Evolutionary conservation across 2,329 filamentous ascomycete genomes (phyloP).

Genomic region (Teratosphaeriaceae sp.): DNA sequence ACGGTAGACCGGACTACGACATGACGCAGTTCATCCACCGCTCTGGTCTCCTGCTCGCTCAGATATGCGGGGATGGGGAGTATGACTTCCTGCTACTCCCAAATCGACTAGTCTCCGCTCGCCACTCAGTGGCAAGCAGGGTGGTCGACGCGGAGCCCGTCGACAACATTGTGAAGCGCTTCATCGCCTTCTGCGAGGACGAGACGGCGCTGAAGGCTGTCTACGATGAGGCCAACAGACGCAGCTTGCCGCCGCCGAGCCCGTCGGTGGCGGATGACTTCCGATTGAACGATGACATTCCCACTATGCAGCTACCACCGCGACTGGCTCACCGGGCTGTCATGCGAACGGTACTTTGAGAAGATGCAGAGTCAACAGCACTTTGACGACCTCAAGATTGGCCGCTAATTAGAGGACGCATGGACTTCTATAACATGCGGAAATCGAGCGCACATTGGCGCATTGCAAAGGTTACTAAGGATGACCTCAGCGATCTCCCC

Average conservation of each 20-base stretch:
- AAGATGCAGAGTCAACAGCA: too few species aligned
- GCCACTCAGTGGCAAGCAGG: conserved; percentile 4
- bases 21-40: conserved; percentile 94
- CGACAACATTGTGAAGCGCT: conserved; percentile 38
- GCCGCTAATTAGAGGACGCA: background rate
- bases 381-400: background rate
- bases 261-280: conserved; percentile 24
- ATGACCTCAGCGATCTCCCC: too few species aligned
- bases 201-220: conserved; percentile 34
- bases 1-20: conserved; percentile 80
- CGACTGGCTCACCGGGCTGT: conserved; percentile 16
- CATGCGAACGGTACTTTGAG: background rate
- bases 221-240: conserved; percentile 34
- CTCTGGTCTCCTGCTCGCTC: conserved; percentile 70
- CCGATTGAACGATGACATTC: conserved; percentile 30
- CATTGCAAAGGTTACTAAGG: too few species aligned
- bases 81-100: conserved; percentile 76
- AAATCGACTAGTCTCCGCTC: conserved; percentile 58
- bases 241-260: conserved; percentile 32
- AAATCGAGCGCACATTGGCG: too few species aligned
- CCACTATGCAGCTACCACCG: conserved; percentile 37
- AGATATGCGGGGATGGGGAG: conserved; percentile 66
- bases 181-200: conserved; percentile 40
- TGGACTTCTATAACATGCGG: too few species aligned
- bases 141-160: conserved; percentile 19